Evolutionary conservation across 805 yeast species (phyloP).

Genomic region (Starmerella apicola): DNA sequence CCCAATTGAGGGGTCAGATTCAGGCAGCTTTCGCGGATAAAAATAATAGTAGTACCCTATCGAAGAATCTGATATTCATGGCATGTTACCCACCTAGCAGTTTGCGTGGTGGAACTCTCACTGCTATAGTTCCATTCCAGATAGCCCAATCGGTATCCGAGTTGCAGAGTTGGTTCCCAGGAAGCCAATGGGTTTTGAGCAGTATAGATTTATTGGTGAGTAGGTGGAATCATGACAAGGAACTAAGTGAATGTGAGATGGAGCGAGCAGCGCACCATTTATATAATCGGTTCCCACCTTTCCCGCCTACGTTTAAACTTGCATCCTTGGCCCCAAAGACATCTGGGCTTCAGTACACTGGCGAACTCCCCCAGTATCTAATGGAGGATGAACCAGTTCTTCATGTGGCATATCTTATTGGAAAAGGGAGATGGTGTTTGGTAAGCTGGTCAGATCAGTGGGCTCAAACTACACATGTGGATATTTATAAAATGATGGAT

Average conservation of each 20-base stretch:
- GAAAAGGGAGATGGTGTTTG: constrained; percentile 70
- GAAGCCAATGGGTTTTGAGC: constrained; percentile 16
- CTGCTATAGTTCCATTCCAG: constrained; percentile 18
- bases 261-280: constrained; percentile 23
- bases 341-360: constrained; percentile 19
- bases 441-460: constrained; percentile 85
- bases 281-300: constrained; percentile 23
- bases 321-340: constrained; percentile 27
- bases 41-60: background rate
- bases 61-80: constrained; percentile 6
- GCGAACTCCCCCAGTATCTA: constrained; percentile 21
- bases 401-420: constrained; percentile 73
- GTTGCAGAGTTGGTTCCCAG: constrained; percentile 15
- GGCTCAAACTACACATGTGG: constrained; percentile 50
- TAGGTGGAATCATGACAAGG: constrained; percentile 21
- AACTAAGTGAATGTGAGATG: constrained; percentile 23
- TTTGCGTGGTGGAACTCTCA: constrained; percentile 12
- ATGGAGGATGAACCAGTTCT: constrained; percentile 60
- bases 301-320: constrained; percentile 26
- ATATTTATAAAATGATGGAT: constrained; percentile 33
- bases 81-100: constrained; percentile 15
- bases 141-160: constrained; percentile 21
- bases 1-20: constrained; percentile 15
- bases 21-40: background rate
- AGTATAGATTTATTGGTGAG: constrained; percentile 20